Conservation (phyloP, 805 yeast genomes). For the Saccharomycopsis oosterbeekiorum region DNA sequence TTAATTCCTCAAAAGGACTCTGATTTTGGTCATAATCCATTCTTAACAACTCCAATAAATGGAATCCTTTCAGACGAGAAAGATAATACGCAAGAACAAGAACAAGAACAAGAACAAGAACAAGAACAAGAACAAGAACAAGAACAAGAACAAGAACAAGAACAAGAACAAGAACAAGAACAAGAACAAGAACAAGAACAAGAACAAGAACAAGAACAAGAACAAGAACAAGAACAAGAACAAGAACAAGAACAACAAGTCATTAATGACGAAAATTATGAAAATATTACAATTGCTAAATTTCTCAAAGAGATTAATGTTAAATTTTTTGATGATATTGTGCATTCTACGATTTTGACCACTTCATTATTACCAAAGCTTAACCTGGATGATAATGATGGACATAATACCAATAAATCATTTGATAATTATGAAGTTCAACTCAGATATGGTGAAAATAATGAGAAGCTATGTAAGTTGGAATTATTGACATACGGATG, state of each 20-base stretch:
- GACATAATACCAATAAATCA: conserved; percentile 2
- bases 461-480: conserved; percentile 33
- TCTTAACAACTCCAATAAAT: neutral
- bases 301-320: conserved; percentile 34
- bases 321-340: conserved; percentile 37
- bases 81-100: conserved; percentile 10
- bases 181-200: too few species aligned
- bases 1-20: conserved; percentile 22
- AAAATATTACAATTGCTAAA: conserved; percentile 29
- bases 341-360: conserved; percentile 11
- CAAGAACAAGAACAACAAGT: neutral
- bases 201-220: conserved; percentile 5
- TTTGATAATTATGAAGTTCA: conserved; percentile 5
- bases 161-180: too few species aligned
- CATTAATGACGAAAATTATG: conserved; percentile 20
- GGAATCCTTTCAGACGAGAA: neutral
- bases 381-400: conserved; percentile 9
- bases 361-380: conserved; percentile 15
- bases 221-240: conserved; percentile 6
- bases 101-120: too few species aligned
- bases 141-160: too few species aligned
- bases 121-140: too few species aligned
- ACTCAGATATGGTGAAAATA: conserved; percentile 18
- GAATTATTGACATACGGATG: conserved; percentile 41
- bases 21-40: neutral